A percentile compares a stretch with the other conserved stretches of the same genome.
phyloP scores from a whole-genome alignment of 2,329 filamentous ascomycete species.

The Metarhizium robertsii region DNA sequence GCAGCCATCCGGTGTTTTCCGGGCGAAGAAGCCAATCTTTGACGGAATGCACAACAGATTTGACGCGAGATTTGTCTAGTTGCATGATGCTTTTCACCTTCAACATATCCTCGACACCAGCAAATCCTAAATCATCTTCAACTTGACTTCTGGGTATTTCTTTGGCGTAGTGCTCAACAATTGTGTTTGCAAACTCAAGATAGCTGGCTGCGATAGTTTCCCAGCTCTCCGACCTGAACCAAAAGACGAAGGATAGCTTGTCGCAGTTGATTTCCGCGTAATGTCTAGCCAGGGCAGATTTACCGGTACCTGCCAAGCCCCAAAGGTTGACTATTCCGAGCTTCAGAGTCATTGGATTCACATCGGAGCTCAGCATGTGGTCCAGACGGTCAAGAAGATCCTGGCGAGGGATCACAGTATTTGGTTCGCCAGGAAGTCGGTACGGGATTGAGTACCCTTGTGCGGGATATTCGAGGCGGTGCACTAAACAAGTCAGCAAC shows the following conservation, averaged over 20 bases:
- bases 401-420: conserved; percentile 9
- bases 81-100: conserved; percentile 14
- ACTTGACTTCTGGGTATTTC: conserved; percentile 9
- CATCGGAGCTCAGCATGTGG: conserved; percentile 8
- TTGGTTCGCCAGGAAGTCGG: conserved; percentile 8
- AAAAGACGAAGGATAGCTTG: conserved; percentile 16
- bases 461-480: conserved; percentile 11
- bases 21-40: conserved; percentile 18
- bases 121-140: conserved; percentile 15
- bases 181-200: conserved; percentile 13
- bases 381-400: conserved; percentile 11
- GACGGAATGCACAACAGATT: conserved; percentile 15
- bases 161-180: conserved; percentile 14
- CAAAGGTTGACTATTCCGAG: conserved; percentile 14
- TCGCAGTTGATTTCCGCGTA: conserved; percentile 13
- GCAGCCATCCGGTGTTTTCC: conserved; percentile 15
- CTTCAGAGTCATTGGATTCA: conserved; percentile 4
- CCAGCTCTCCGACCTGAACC: conserved; percentile 17
- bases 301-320: conserved; percentile 14
- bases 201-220: conserved; percentile 17
- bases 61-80: conserved; percentile 12
- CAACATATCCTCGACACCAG: conserved; percentile 15
- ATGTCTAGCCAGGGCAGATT: conserved; percentile 15
- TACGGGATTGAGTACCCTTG: conserved; percentile 11
- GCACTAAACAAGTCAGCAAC: conserved; percentile 5